Evolutionary conservation across 129 eudicot genomes (phyloP).

Genomic region (Pseudognaphalium luteoalbum): DNA sequence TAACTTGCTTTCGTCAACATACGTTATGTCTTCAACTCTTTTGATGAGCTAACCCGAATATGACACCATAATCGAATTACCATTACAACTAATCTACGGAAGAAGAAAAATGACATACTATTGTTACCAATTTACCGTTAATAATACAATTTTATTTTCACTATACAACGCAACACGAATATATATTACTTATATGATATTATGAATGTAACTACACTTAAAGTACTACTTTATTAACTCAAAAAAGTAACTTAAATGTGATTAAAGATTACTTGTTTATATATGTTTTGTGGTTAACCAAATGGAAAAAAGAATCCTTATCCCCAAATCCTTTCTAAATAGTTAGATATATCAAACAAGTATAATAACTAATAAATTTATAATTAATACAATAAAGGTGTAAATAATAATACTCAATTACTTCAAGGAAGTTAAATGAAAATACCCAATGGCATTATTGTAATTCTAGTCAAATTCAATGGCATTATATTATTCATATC

Average conservation of each 20-base stretch:
- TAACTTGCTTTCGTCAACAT: too few relatives aligned
- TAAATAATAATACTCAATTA: not conserved
- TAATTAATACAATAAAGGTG: not conserved
- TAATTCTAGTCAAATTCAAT: slow-evolving; percentile 11
- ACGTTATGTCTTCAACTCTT: too few relatives aligned
- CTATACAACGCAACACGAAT: too few relatives aligned
- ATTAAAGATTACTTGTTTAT: not conserved
- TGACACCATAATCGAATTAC: too few relatives aligned
- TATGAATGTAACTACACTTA: too few relatives aligned
- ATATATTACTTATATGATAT: too few relatives aligned
- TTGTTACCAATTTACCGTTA: too few relatives aligned
- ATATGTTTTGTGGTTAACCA: not conserved
- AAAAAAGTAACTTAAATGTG: not conserved
- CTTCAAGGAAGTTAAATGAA: not conserved
- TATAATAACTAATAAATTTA: not conserved
- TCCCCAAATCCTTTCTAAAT: not conserved
- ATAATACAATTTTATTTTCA: too few relatives aligned
- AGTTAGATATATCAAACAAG: not conserved
- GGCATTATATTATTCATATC: not conserved
- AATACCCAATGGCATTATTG: not conserved
- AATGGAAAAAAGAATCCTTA: not conserved
- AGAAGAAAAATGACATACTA: too few relatives aligned
- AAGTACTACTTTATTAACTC: too few relatives aligned
- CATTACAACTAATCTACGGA: too few relatives aligned
- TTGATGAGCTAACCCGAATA: too few relatives aligned